Conservation (phyloP, 2,329 filamentous ascomycete species). For the Pseudogymnoascus sp. region DNA sequence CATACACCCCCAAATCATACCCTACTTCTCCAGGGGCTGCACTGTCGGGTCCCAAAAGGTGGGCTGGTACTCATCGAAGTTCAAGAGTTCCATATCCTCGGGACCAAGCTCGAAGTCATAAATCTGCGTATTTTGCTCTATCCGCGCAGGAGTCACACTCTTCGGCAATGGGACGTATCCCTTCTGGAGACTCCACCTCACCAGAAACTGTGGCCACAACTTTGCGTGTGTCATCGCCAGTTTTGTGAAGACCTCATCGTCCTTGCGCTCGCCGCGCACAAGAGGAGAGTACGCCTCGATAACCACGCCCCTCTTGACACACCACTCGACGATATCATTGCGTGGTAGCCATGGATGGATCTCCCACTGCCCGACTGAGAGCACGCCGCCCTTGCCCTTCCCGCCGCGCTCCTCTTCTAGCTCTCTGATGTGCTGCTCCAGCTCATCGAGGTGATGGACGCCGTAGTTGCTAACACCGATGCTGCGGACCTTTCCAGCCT, state of each 20-base stretch:
- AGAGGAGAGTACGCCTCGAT: constrained; percentile 57
- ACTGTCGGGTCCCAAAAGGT: constrained; percentile 49
- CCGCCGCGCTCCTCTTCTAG: constrained; percentile 53
- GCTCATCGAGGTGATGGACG: constrained; percentile 52
- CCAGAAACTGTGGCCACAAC: constrained; percentile 65
- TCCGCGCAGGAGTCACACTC: constrained; percentile 59
- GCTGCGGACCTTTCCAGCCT: constrained; percentile 51
- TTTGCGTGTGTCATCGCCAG: constrained; percentile 66
- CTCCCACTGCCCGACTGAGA: constrained; percentile 83
- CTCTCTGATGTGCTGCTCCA: constrained; percentile 50
- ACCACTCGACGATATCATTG: constrained; percentile 74
- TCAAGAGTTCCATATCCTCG: constrained; percentile 43
- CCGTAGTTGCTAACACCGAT: constrained; percentile 60
- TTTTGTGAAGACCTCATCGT: constrained; percentile 54
- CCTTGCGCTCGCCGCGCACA: constrained; percentile 59
- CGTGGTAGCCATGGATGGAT: constrained; percentile 81
- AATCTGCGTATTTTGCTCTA: constrained; percentile 51
- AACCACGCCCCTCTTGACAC: constrained; percentile 50
- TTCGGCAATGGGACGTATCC: constrained; percentile 66
- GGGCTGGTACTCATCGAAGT: constrained; percentile 44
- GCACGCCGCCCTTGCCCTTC: constrained; percentile 56
- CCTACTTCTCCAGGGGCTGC: constrained; percentile 34
- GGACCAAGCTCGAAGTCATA: constrained; percentile 47
- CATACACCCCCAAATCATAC: background rate
- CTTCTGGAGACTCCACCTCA: constrained; percentile 78